Evolutionary conservation across 176 grass and related monocot species (phyloP).

Genomic region (Hsuehochloa calcarea): DNA sequence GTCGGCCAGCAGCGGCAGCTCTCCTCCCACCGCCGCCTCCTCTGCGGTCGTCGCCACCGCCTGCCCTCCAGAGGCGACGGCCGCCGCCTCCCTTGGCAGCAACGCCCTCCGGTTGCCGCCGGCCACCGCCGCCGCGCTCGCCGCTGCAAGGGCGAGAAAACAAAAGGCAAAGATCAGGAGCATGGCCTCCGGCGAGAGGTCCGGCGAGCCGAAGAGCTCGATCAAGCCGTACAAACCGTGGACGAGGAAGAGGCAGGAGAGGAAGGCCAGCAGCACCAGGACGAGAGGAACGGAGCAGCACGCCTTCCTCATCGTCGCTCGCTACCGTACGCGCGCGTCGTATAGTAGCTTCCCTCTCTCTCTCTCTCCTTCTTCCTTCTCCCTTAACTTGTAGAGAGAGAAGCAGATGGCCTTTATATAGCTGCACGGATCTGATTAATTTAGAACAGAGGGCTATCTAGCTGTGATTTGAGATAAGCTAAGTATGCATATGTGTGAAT

Average conservation of each 20-base stretch:
- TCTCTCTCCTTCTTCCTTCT: not conserved
- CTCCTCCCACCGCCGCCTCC: not conserved
- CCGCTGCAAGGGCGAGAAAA: conserved; percentile 43
- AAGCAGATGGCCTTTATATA: conserved; percentile 24
- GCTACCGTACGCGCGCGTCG: too few relatives aligned
- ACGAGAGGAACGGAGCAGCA: conserved; percentile 40
- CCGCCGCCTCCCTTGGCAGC: conserved; percentile 4
- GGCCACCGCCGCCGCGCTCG: not conserved
- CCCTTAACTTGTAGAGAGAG: too few relatives aligned
- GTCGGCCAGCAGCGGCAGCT: conserved; percentile 1
- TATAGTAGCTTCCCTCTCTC: too few relatives aligned
- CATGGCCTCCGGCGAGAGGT: conserved; percentile 44
- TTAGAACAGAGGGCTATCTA: not conserved
- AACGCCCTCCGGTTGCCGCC: conserved; percentile 34
- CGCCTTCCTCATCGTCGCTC: conserved; percentile 31
- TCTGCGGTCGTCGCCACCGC: not conserved
- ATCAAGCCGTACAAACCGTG: conserved; percentile 49
- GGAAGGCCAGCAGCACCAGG: conserved; percentile 42
- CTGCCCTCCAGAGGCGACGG: not conserved
- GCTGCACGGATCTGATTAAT: not conserved
- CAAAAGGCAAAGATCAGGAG: conserved; percentile 42
- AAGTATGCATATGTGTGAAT: not conserved
- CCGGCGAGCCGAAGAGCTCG: conserved; percentile 47
- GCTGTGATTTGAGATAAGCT: not conserved
- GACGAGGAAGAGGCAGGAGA: conserved; percentile 40